Base-by-base conservation (phyloP, 345 rosid species). In the Arabidopsis suecica region DNA sequence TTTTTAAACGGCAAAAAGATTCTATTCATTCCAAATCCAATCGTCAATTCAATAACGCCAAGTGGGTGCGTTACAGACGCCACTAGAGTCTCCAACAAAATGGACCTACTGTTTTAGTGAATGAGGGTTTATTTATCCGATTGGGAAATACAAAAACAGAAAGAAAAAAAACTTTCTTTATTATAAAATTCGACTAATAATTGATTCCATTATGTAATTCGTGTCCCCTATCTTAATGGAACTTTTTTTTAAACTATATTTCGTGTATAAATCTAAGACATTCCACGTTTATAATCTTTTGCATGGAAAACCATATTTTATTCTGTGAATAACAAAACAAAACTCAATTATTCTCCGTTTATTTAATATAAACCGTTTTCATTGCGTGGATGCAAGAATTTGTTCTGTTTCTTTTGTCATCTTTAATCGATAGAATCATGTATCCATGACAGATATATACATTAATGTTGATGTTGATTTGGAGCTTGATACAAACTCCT, bases 261-360 rank as follows among this genome's bases (percentile, higher is more conserved):
- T 56, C 65, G 58, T 73, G 58, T 65, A 44, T 42, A 41, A 53
- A n/a, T 62, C 38, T 64, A 42, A 49, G 45, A 38, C 61, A 38
- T 40, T 58, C 78, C 78, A 75, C 61, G 78, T 67, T 59, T 67
- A 20, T 74, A 37, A 28, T 58, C 54, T 58, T 57, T 5, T 67
- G 73, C 78, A 48, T 74, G 72, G 51, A 9, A 59, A 57, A 30
- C 5, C 7, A 5, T 57, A 12, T 23, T 6, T 22, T 60, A 23
- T 34, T 23, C 32, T 14, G 22, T 18, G 32, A 51, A 28, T 3
- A 23, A 22, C 3, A 16, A 16, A 16, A 16, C 1, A 16, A 7
- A 16, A 16, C 9, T 47, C 23, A 28, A 59, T 9, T 6, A 34
- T 58, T 32, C 25, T 58, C 42, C 2, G 32, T 72, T 36, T 8